Base-by-base conservation (phyloP, 208 protist genomes). In the Novymonas esmeraldas region DNA sequence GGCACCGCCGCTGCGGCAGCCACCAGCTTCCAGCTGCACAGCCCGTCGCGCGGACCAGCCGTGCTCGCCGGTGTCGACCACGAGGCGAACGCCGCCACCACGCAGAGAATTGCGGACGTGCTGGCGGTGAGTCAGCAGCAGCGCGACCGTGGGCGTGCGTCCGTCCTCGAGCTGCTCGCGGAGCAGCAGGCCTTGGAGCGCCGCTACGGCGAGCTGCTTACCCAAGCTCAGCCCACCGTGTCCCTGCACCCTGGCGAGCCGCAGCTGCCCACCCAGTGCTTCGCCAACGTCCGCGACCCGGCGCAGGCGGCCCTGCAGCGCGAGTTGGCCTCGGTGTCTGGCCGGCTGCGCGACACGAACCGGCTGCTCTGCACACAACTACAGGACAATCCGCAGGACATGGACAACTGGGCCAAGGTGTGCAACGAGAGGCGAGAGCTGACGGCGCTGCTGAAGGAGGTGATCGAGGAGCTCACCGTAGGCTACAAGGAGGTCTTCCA, bases 401-500 rank as follows among this genome's bases (percentile, higher is more conserved):
- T 64, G 16, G 89, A 97, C 71, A 97, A 97, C 81, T 97, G 93
- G 91, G 80, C 80, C 29, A 97, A 97, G 72, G 77, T 97, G 44
- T 70, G 70, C 45, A 95, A 92, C 64, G 93, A 93, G 69, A 76
- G 93, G 2, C 44, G 65, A 16, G 93, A 97, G 67, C 79, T 97
- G 29, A 93, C 86, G 46, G 65, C 70, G 48, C 64, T 97, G 34
- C 75, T 97, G 52, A 69, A 81, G 46, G 60, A 61, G 18, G 78
- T 79, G 24, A 55, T 92, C 20, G 68, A 76, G 26, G 93, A 97
- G 79, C 76, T 97, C 11, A 93, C 87, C 13, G 64, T 72, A 3
- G 90, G 90, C 34, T 96, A 94, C 73, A 72, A 71, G 29, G 78
- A 81, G 29, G 59, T 68, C 18, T 59, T 69, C 10, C 70, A 71